Evolutionary conservation across 345 rosid genomes (phyloP), one percentile per base, ranked within the genome.

Genomic region (Hibiscus syriacus): DNA sequence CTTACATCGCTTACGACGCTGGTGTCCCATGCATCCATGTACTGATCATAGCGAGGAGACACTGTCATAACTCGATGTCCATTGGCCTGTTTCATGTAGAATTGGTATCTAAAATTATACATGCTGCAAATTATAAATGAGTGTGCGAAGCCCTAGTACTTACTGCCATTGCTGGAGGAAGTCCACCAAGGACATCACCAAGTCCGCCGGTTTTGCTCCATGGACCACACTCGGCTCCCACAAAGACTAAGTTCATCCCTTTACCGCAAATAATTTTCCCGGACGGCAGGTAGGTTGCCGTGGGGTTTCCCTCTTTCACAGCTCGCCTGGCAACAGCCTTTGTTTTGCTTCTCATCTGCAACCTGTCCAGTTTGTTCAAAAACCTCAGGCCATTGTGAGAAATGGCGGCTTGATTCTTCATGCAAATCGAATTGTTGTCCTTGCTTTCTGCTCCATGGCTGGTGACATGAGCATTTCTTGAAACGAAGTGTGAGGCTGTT

Each of bases 141-240:
- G 3, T 46, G 20, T 30, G 48, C 22, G 32, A 29, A 61, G 25
- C 22, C 56, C 2, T 50, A n/a, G n/a, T n/a, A 71, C 87, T 80
- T 73, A 92, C 98, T 1, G 94, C 90, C 71, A 87, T 23, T 32
- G 96, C 89, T 6, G 96, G 92, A 39, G 98, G 96, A 19, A 92
- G 80, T 72, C 98, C 98, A 55, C 94, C 96, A 2, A 87, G 74
- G 50, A 92, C 98, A 78, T 92, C 96, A 59, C 96, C 98, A 41
- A 92, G 98, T 7, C 96, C 98, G 61, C 98, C 98, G 39, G 96
- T 86, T 80, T 92, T 92, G 74, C 94, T 83, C 98, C 98, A 92
- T 5, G 94, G 96, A 71, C 75, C 86, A 43, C 84, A 87, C 83
- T 92, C 98, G 60, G 92, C 78, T 7, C 78, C 83, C 46, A 92